Percentiles rank a stretch among this genome's conserved stretches.
Conservation (phyloP, 2,329 filamentous ascomycete genomes). For the Falciphora oryzae region DNA sequence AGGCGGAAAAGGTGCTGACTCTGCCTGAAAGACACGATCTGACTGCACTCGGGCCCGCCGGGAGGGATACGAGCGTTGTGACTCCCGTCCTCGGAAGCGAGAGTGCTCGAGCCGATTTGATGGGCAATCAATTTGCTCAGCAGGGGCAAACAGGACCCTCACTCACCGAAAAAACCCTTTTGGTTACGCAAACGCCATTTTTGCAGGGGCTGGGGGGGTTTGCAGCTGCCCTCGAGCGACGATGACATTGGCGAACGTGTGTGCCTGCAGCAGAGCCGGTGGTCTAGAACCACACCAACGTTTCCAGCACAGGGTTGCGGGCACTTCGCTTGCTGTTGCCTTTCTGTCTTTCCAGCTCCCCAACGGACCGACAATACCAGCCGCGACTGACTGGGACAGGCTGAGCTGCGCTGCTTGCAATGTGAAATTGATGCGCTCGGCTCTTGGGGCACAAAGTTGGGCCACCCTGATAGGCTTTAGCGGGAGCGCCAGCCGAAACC, state of each 20-base stretch:
- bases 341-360: no score
- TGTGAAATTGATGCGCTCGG: not conserved
- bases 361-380: not conserved
- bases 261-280: no score
- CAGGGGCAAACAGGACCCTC: not conserved
- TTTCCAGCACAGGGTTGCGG: no score
- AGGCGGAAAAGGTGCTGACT: no score
- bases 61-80: not conserved
- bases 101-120: not conserved
- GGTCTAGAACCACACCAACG: no score
- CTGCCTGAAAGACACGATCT: not conserved
- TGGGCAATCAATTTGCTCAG: not conserved
- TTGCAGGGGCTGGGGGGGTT: not conserved
- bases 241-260: no score
- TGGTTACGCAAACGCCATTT: not conserved
- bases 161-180: not conserved
- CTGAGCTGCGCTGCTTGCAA: no score
- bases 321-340: not conserved
- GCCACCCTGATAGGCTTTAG: not conserved
- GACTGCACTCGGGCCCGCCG: no score
- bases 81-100: not conserved
- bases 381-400: no score
- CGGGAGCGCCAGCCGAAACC: constrained; percentile 10
- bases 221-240: not conserved
- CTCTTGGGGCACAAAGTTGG: not conserved